phyloP scores from a whole-genome alignment of 805 yeast species.

The Jamesozyma piceae region DNA sequence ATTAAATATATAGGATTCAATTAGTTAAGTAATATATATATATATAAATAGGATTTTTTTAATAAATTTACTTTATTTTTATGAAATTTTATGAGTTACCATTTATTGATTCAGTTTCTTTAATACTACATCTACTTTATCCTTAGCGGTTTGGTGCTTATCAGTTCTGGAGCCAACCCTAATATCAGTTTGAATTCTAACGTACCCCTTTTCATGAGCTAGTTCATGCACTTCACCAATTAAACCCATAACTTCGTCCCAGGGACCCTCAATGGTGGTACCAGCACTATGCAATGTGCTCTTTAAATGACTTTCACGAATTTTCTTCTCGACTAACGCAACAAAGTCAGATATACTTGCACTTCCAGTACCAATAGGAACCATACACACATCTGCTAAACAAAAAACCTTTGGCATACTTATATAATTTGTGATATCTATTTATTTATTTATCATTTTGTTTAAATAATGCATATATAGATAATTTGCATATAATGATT shows the following conservation, averaged over 20 bases:
- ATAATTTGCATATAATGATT: background rate
- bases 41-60: background rate
- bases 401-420: conserved; percentile 39
- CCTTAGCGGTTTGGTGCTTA: conserved; percentile 61
- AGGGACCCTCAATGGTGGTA: conserved; percentile 84
- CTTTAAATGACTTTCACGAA: conserved; percentile 52
- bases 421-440: too few species aligned
- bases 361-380: conserved; percentile 75
- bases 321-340: conserved; percentile 55
- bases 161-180: conserved; percentile 81
- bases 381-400: conserved; percentile 76
- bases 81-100: background rate
- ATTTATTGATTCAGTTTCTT: conserved; percentile 29
- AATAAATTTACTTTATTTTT: background rate
- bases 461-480: background rate
- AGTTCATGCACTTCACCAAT: conserved; percentile 71
- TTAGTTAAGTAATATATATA: background rate
- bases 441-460: background rate
- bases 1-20: background rate
- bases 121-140: conserved; percentile 59
- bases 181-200: conserved; percentile 77
- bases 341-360: conserved; percentile 79
- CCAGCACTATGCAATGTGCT: conserved; percentile 85
- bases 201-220: conserved; percentile 62
- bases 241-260: conserved; percentile 75